Evolutionary conservation across 805 yeast species (phyloP).

Genomic region (Huiozyma sinensis): DNA sequence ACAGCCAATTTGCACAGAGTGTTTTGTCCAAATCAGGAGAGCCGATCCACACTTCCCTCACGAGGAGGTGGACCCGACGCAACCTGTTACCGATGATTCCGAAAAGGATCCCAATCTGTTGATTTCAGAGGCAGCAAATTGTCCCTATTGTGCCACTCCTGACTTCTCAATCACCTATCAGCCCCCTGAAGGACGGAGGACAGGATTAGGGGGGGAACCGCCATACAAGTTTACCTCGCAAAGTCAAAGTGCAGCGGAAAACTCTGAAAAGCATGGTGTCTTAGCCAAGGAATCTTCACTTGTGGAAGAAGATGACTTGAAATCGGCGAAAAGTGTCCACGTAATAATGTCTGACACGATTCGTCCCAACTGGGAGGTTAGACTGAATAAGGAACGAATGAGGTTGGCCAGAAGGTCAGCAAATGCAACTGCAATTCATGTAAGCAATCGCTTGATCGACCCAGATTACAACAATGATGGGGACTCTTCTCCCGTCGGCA

Average conservation of each 20-base stretch:
- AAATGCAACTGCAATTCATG: conserved; percentile 88
- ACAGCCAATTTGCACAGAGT: conserved; percentile 75
- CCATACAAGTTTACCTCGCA: conserved; percentile 33
- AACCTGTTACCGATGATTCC: conserved; percentile 20
- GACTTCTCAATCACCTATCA: conserved; percentile 76
- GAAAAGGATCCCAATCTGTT: conserved; percentile 47
- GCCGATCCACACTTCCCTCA: conserved; percentile 88
- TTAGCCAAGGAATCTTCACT: not conserved
- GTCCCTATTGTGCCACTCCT: conserved; percentile 88
- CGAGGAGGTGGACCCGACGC: conserved; percentile 35
- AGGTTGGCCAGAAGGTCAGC: conserved; percentile 81
- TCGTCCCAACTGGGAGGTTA: conserved; percentile 88
- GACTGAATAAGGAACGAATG: conserved; percentile 58
- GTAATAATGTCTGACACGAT: conserved; percentile 68
- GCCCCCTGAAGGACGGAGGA: conserved; percentile 43
- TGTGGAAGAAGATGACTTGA: not conserved
- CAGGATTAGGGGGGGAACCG: conserved; percentile 46
- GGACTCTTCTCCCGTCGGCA: no score
- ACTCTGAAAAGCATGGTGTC: not conserved
- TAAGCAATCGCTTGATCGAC: conserved; percentile 59
- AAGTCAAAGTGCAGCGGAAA: not conserved
- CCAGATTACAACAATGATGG: conserved; percentile 9
- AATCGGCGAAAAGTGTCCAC: conserved; percentile 1
- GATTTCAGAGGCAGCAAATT: conserved; percentile 76
- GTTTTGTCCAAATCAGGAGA: conserved; percentile 85